Conservation (phyloP, 2,329 filamentous ascomycete genomes). For the Trichoderma citrinoviride region DNA sequence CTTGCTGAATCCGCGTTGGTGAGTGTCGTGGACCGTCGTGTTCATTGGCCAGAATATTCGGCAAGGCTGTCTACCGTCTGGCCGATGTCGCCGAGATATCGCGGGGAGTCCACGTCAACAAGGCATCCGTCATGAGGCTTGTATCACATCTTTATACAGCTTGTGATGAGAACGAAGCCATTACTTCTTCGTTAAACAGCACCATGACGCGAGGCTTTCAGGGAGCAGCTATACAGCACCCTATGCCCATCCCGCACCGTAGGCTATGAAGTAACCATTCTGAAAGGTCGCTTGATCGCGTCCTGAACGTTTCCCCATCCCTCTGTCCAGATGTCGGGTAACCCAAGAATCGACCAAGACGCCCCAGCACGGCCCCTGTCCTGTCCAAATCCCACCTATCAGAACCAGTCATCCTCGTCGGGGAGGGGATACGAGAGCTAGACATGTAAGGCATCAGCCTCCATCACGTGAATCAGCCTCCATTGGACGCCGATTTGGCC, state of each 20-base stretch:
- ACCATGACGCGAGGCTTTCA: not conserved
- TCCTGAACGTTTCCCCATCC: not conserved
- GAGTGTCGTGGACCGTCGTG: constrained; percentile 44
- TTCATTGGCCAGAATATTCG: constrained; percentile 37
- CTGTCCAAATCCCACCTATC: not conserved
- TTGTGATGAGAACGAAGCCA: constrained; percentile 19
- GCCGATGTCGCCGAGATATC: constrained; percentile 42
- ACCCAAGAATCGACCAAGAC: not conserved
- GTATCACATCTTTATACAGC: no score
- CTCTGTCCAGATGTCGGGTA: not conserved
- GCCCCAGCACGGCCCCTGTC: not conserved
- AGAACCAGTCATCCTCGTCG: not conserved
- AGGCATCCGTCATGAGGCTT: no score
- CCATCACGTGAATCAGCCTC: constrained; percentile 8
- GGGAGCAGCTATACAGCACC: no score
- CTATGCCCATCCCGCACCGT: not conserved
- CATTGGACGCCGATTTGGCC: not conserved
- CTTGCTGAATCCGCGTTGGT: constrained; percentile 44
- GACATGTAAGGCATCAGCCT: not conserved
- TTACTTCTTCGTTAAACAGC: constrained; percentile 16
- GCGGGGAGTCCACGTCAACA: not conserved
- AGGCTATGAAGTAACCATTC: not conserved
- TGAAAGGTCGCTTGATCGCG: not conserved
- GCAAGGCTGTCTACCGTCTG: constrained; percentile 23
- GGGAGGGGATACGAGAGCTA: not conserved